Percentiles rank a stretch among this genome's conserved stretches.
Conservation (phyloP, 2,329 filamentous ascomycete genomes). For the Dichotomopilus funicola region DNA sequence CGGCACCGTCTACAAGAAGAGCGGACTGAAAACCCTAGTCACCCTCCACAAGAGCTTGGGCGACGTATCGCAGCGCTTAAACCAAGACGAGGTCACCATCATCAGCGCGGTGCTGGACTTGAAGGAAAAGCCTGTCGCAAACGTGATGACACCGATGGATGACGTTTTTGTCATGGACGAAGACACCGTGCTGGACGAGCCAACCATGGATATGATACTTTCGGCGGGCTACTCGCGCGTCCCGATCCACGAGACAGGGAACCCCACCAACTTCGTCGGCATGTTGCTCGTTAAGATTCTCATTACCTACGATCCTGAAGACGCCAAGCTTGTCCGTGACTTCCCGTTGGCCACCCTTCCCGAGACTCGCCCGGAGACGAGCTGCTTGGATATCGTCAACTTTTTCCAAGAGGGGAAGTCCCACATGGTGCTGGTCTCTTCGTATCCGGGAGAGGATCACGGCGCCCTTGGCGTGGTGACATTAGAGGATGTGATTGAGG, state of each 20-base stretch:
- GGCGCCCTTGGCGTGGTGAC: constrained; percentile 92
- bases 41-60: constrained; percentile 90
- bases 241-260: constrained; percentile 83
- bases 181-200: constrained; percentile 85
- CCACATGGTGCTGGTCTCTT: constrained; percentile 95
- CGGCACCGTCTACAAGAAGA: constrained; percentile 96
- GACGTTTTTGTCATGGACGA: constrained; percentile 97
- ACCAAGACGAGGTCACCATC: constrained; percentile 97
- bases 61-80: constrained; percentile 78
- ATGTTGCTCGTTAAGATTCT: constrained; percentile 98
- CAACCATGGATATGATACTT: constrained; percentile 89
- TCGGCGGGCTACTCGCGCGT: constrained; percentile 94
- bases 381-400: constrained; percentile 96
- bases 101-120: constrained; percentile 94
- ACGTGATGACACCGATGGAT: constrained; percentile 97
- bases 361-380: constrained; percentile 90
- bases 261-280: constrained; percentile 81
- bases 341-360: constrained; percentile 91
- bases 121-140: constrained; percentile 90
- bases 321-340: constrained; percentile 76
- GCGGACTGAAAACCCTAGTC: constrained; percentile 90
- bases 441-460: constrained; percentile 79
- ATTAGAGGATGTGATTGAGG: constrained; percentile 95
- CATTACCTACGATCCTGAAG: constrained; percentile 97
- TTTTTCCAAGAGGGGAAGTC: constrained; percentile 99